Base-by-base conservation (phyloP, 1,284 basidiomycete genomes). In the Sanghuangporus baumii region DNA sequence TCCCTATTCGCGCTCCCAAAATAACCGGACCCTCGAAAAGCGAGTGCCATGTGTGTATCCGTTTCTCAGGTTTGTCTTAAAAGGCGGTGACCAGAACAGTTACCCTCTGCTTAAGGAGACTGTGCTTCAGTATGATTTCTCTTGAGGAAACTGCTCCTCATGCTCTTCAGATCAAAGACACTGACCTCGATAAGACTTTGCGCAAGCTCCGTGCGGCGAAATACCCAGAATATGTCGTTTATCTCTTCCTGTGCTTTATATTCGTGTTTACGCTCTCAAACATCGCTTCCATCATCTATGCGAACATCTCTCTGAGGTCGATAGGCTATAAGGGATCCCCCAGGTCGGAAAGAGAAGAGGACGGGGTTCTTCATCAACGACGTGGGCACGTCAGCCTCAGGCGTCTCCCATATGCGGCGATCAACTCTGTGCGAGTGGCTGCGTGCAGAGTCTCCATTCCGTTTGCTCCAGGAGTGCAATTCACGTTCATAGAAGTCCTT, bases 171-270 rank as follows among this genome's bases (percentile, higher is more conserved):
- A 14, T 23, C 16, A 9, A 12, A 31, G 34, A 54, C 52, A 58
- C 57, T 4, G 38, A 31, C 16, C 34, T 43, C 20, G 26, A 55
- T n/a, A 55, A 34, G 16, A 54, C 46, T 7, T 31, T 55, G 23
- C 40, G 54, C 23, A 36, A 34, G 11, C 46, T 61, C 31, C 41
- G 34, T 23, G 41, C 54, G 2, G 12, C 20, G 20, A 36, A 47
- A 31, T 63, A 59, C 41, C 62, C 62, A 5, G 43, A 59, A 31
- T 63, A 63, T 23, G 47, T 47, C 9, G 52, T 59, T 20, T 63
- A 59, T 43, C 57, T 63, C 38, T 20, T 59, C 23, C 51, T 46
- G 8, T 52, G 36, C n/a, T 37, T 55, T 20, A 54, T 63, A 37
- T 54, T 59, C 57, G 37, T 55, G 6, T 20, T 47, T 41, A n/a